phyloP scores from a whole-genome alignment of 208 protist species.

The Crithidia bombi region DNA sequence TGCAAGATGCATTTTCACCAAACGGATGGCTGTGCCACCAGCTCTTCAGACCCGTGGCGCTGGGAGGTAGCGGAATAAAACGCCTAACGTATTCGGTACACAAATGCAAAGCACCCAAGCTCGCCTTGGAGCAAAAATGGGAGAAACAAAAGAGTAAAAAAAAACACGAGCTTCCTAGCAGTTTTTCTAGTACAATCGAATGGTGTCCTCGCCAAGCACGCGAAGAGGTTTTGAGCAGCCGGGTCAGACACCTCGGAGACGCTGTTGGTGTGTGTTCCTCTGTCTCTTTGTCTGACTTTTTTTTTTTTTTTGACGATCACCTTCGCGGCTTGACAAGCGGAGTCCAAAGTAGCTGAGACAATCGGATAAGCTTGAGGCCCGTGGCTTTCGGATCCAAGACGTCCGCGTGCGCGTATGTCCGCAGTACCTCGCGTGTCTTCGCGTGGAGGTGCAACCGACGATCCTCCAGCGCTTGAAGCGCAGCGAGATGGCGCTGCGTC shows the following conservation, averaged over 20 bases:
- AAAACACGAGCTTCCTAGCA: not conserved
- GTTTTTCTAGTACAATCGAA: not conserved
- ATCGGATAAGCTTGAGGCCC: constrained; percentile 22
- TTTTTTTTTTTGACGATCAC: no score
- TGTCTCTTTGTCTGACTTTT: no score
- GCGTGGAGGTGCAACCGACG: constrained; percentile 16
- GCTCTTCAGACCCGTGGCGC: no score
- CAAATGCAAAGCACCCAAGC: no score
- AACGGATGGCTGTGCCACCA: no score
- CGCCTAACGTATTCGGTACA: not conserved
- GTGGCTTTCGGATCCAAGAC: constrained; percentile 26
- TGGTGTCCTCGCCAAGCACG: no score
- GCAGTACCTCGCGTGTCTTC: constrained; percentile 11
- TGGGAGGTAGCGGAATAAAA: no score
- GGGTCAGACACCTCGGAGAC: no score
- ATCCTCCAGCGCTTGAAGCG: constrained; percentile 26
- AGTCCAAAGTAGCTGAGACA: constrained; percentile 25
- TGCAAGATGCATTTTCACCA: no score
- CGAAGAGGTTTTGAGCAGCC: no score
- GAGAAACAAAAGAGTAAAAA: not conserved
- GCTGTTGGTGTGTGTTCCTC: no score
- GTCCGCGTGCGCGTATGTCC: constrained; percentile 17
- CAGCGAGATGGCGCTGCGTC: constrained; percentile 32
- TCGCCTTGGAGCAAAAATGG: no score
- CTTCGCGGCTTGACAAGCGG: not conserved